These are phyloP conservation scores for Coemansia sp. DNA, from an alignment of 192 early-diverging fungal genomes.

Conservation along the genomic window DNA sequence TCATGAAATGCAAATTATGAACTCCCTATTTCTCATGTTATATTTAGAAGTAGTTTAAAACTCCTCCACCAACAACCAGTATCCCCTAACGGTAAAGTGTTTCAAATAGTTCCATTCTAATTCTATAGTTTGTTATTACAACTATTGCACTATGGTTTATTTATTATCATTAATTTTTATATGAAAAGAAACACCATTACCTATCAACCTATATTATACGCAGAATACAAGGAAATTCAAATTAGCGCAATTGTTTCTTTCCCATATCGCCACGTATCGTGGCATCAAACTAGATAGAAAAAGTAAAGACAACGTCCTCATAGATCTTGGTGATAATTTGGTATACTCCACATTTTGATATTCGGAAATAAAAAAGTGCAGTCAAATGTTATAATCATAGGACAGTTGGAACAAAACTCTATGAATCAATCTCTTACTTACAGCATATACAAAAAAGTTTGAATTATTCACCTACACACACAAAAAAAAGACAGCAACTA, in stretches of 20 bases:
- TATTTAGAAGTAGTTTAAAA: too few species aligned
- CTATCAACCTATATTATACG: too few species aligned
- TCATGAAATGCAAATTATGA: too few species aligned
- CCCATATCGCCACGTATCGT: too few species aligned
- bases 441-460: neutral
- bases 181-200: neutral
- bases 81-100: too few species aligned
- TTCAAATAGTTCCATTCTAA: too few species aligned
- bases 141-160: too few species aligned
- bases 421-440: neutral
- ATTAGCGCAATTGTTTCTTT: too few species aligned
- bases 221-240: too few species aligned
- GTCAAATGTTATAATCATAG: constrained; percentile 34
- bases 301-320: constrained; percentile 11
- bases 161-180: neutral
- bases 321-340: constrained; percentile 37
- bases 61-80: too few species aligned
- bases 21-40: too few species aligned
- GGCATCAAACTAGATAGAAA: neutral
- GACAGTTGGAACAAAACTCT: neutral
- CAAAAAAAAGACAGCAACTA: constrained; percentile 4
- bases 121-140: too few species aligned
- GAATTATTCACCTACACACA: constrained; percentile 3
- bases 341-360: constrained; percentile 11
- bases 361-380: constrained; percentile 17